Evolutionary conservation across 2,329 filamentous ascomycete genomes (phyloP).

Genomic region (Dendryphion nanum): DNA sequence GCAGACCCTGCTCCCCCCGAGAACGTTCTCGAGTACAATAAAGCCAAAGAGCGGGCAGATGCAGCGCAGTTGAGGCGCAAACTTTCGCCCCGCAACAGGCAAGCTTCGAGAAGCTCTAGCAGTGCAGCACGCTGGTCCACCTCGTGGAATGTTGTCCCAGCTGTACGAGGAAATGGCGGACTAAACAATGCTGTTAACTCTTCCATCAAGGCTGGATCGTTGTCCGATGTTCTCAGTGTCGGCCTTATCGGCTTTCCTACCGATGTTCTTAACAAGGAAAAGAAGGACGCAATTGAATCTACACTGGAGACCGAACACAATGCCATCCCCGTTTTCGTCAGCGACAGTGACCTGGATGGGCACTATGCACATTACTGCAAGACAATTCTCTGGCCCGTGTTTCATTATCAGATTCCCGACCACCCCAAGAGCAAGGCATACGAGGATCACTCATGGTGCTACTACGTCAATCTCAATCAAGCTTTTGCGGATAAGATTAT

Average conservation of each 20-base stretch:
- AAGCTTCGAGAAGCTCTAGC: constrained; percentile 26
- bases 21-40: constrained; percentile 69
- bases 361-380: constrained; percentile 98
- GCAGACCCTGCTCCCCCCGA: constrained; percentile 72
- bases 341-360: constrained; percentile 89
- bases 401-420: constrained; percentile 97
- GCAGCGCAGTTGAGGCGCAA: constrained; percentile 10
- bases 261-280: constrained; percentile 73
- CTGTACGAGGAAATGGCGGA: constrained; percentile 89
- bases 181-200: constrained; percentile 85
- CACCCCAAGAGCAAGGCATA: constrained; percentile 98
- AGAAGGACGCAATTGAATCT: constrained; percentile 81
- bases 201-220: constrained; percentile 65
- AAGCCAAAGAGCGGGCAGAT: constrained; percentile 42
- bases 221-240: constrained; percentile 81
- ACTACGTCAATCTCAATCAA: constrained; percentile 89
- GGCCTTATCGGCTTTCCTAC: constrained; percentile 93
- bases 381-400: constrained; percentile 94
- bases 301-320: constrained; percentile 77
- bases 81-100: constrained; percentile 12
- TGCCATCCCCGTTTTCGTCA: constrained; percentile 79
- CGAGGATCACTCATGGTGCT: constrained; percentile 94
- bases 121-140: constrained; percentile 59
- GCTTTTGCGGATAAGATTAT: constrained; percentile 89
- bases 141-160: constrained; percentile 78